Percentiles rank a stretch among this genome's conserved stretches.
Evolutionary conservation across 768 basidiomycete species (phyloP).

Genomic region (Mycena filopes): DNA sequence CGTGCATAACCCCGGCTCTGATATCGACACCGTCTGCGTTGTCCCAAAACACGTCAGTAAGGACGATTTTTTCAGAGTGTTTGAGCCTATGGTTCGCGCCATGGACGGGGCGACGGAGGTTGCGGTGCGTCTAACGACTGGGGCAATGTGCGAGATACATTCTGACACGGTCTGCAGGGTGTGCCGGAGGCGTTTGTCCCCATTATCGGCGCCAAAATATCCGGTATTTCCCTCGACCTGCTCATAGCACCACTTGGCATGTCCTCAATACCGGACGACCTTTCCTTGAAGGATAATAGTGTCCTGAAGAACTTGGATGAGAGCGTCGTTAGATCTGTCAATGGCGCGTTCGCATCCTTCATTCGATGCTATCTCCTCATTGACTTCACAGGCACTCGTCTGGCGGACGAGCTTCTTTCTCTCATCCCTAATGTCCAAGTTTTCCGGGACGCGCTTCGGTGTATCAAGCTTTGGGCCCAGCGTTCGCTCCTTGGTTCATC

Average conservation of each 20-base stretch:
- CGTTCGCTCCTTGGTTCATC: slow-evolving; percentile 60
- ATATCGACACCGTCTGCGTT: slow-evolving; percentile 97
- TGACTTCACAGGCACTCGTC: slow-evolving; percentile 78
- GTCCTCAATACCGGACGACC: slow-evolving; percentile 89
- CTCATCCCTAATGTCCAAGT: slow-evolving; percentile 94
- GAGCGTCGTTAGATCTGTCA: slow-evolving; percentile 91
- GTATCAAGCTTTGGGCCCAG: slow-evolving; percentile 98
- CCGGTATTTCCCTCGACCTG: slow-evolving; percentile 92
- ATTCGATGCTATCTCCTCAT: slow-evolving; percentile 20
- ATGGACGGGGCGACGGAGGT: slow-evolving; percentile 88
- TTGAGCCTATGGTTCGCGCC: slow-evolving; percentile 88
- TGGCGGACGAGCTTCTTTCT: slow-evolving; percentile 94
- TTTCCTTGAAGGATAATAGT: slow-evolving; percentile 91
- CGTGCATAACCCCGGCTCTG: slow-evolving; percentile 93
- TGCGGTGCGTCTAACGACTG: slow-evolving; percentile 68
- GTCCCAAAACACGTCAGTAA: slow-evolving; percentile 95
- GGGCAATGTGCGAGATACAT: not conserved
- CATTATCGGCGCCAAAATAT: slow-evolving; percentile 89
- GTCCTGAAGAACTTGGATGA: slow-evolving; percentile 93
- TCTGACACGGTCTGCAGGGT: slow-evolving; percentile 62
- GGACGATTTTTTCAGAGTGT: slow-evolving; percentile 94
- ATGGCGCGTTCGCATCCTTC: slow-evolving; percentile 60
- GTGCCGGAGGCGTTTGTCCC: slow-evolving; percentile 98
- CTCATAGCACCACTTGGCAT: slow-evolving; percentile 89
- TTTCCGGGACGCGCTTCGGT: slow-evolving; percentile 93